Conservation (phyloP, 257 asterid genomes). For the Apocynum venetum region DNA sequence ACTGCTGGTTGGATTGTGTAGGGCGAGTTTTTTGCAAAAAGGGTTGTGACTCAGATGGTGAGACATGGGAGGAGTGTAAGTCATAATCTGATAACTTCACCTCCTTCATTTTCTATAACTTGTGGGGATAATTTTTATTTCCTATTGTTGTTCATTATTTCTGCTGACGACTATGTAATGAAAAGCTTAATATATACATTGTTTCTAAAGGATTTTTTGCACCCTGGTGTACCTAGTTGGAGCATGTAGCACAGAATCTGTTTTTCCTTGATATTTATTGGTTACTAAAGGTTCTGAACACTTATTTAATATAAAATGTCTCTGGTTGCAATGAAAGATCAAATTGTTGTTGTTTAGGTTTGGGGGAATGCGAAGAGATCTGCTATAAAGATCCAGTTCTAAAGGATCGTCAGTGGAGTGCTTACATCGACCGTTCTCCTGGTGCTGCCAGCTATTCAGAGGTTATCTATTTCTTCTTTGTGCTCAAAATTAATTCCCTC, state of each 20-base stretch:
- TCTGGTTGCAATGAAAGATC: background rate
- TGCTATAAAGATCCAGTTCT: conserved; percentile 94
- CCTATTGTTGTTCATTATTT: background rate
- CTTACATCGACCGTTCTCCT: conserved; percentile 94
- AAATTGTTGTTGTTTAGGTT: conserved; percentile 39
- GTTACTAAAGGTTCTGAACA: background rate
- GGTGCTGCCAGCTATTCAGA: conserved; percentile 78
- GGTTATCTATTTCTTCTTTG: conserved; percentile 33
- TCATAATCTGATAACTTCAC: conserved; percentile 11
- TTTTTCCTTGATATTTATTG: background rate
- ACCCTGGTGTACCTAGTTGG: too few relatives aligned
- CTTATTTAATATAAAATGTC: background rate
- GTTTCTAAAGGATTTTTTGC: background rate
- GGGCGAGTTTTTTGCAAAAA: conserved; percentile 97
- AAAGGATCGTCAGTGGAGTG: conserved; percentile 89
- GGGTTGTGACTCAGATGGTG: conserved; percentile 85
- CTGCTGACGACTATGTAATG: background rate
- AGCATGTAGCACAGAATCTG: background rate
- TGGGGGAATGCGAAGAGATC: conserved; percentile 75
- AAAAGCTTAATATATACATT: background rate
- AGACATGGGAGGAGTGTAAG: conserved; percentile 82
- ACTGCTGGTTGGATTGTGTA: conserved; percentile 27
- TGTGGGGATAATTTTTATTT: background rate
- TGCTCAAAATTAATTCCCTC: background rate
- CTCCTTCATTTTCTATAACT: background rate